phyloP scores from a whole-genome alignment of 345 rosid species.

The Ceriops zippeliana region DNA sequence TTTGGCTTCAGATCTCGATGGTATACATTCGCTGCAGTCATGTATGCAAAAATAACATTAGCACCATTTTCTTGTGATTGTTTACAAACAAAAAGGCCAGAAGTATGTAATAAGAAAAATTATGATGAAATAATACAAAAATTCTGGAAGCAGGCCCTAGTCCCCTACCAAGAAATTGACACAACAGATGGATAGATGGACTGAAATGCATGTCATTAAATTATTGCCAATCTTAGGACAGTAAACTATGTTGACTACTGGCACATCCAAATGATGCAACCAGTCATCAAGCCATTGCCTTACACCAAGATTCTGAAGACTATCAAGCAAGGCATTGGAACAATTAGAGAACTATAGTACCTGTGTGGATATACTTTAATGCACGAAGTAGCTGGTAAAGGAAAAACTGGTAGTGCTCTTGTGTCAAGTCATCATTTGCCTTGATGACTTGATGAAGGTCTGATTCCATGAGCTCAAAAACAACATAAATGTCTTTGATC shows the following conservation, averaged over 20 bases:
- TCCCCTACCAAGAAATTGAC: too few relatives aligned
- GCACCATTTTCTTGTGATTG: background rate
- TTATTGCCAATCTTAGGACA: background rate
- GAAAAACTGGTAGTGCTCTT: slow-evolving; percentile 94
- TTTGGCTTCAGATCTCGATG: slow-evolving; percentile 94
- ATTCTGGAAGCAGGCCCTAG: too few relatives aligned
- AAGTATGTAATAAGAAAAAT: background rate
- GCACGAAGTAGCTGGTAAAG: slow-evolving; percentile 91
- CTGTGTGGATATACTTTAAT: slow-evolving; percentile 86
- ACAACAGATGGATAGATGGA: too few relatives aligned
- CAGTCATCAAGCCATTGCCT: too few relatives aligned
- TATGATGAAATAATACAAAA: background rate
- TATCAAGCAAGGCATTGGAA: background rate
- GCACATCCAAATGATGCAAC: too few relatives aligned
- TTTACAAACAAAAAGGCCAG: background rate
- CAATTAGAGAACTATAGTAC: slow-evolving; percentile 28
- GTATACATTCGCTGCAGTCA: slow-evolving; percentile 83
- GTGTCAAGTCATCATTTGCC: slow-evolving; percentile 93
- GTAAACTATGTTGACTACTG: background rate
- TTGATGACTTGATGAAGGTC: slow-evolving; percentile 96
- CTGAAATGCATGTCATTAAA: background rate
- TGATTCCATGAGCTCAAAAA: slow-evolving; percentile 95
- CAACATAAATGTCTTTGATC: slow-evolving; percentile 93
- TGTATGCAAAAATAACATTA: slow-evolving; percentile 22
- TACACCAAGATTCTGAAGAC: too few relatives aligned